Base-by-base conservation (phyloP, 2,329 filamentous ascomycete species). In the Colletotrichum falcatum region DNA sequence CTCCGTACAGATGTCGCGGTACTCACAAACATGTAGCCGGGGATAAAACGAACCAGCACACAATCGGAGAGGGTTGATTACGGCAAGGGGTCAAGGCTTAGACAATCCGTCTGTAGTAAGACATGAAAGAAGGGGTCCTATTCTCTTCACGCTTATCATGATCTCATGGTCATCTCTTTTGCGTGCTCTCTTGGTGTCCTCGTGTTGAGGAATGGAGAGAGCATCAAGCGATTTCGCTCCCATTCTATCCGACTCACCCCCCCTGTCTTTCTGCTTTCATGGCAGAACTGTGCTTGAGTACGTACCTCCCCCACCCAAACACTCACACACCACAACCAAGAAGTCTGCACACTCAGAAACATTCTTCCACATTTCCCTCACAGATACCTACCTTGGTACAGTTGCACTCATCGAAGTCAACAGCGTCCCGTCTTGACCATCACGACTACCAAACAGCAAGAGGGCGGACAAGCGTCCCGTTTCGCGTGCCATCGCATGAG, bases 401-500 rank as follows among this genome's bases (percentile, higher is more conserved):
- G 33, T 56, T 56, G 53, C 53, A 63, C 33, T 56, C 33, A 35
- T 35, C 54, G 61, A 44, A 46, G 62, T 58, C 16, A 37, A 18
- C 16, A 54, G 33, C 30, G 51, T 33, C n/a, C 64, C 58, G 49
- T 71, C 68, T 49, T 51, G 46, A 39, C 51, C 59, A 48, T 46
- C 23, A 42, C 42, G 3, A 20, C 18, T 18, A 46, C n/a, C 46
- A 42, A 30, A 33, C 46, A 28, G 14, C 30, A 26, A 26, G 44
- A 59, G 37, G 42, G 49, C 23, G 53, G 59, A 68, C 46, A 49
- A n/a, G 53, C 68, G 58, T 71, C 68, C 64, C 68, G 62, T 70
- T 42, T 70, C 28, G 64, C 37, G 49, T 67, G 46, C 64, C 64
- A 63, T 71, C 58, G 68, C 64, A 67, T 63, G 64, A 23, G 30